phyloP scores from a whole-genome alignment of 768 basidiomycete genomes.

The Lactarius sp. region DNA sequence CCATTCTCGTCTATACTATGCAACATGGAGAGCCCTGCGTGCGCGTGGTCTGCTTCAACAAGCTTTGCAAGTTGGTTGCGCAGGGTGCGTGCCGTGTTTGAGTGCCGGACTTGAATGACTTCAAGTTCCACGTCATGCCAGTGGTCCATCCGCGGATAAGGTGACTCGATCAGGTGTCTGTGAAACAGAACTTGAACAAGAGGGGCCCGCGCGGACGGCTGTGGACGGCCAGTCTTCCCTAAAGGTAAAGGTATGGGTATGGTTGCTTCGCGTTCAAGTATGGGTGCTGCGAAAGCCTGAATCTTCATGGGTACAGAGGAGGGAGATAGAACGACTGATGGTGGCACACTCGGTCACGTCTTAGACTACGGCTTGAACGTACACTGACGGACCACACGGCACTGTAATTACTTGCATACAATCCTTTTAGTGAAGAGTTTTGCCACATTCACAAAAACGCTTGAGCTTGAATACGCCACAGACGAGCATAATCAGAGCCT shows the following conservation, averaged over 20 bases:
- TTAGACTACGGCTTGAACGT: too few species aligned
- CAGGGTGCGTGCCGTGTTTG: conserved; percentile 78
- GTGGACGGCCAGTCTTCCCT: conserved; percentile 68
- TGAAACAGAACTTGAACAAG: background rate
- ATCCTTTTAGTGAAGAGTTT: background rate
- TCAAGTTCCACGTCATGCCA: conserved; percentile 60
- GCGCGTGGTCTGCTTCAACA: conserved; percentile 56
- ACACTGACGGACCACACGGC: too few species aligned
- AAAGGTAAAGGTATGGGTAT: conserved; percentile 65
- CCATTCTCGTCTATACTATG: conserved; percentile 40
- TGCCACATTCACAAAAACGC: conserved; percentile 42
- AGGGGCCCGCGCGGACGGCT: conserved; percentile 54
- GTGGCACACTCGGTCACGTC: conserved; percentile 64
- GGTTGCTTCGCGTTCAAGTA: conserved; percentile 90
- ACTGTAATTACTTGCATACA: too few species aligned
- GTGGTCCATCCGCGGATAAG: conserved; percentile 50
- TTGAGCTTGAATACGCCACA: conserved; percentile 70
- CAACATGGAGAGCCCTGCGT: conserved; percentile 86
- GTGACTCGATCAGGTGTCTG: background rate
- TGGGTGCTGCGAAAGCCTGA: conserved; percentile 75
- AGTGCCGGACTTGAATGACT: conserved; percentile 65
- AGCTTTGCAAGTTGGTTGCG: conserved; percentile 61
- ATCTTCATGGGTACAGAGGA: conserved; percentile 3
- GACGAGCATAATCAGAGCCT: conserved; percentile 61
- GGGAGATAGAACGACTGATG: background rate